phyloP scores from a whole-genome alignment of 805 yeast genomes.

The Myxozyma sirexii region DNA sequence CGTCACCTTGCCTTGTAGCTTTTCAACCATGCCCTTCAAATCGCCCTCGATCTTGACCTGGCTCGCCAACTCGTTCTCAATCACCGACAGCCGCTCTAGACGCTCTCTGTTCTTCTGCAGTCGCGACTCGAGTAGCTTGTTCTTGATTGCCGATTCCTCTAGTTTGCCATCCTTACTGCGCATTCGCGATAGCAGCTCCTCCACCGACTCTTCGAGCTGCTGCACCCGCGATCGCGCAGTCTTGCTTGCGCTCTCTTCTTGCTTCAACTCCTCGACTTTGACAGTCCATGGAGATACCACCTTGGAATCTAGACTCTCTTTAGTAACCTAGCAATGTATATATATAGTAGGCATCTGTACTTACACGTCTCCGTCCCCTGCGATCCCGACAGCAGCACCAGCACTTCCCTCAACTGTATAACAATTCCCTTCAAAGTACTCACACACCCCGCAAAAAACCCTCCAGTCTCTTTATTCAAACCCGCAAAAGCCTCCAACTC shows the following conservation, averaged over 20 bases:
- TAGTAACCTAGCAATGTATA: not conserved
- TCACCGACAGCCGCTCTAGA: slow-evolving; percentile 27
- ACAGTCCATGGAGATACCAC: slow-evolving; percentile 36
- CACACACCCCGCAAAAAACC: slow-evolving; percentile 5
- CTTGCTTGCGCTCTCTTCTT: slow-evolving; percentile 17
- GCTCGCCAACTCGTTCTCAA: slow-evolving; percentile 31
- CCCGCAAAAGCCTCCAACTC: not conserved
- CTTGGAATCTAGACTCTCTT: not conserved
- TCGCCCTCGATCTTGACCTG: not conserved
- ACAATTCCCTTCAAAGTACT: not conserved
- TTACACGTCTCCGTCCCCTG: not conserved
- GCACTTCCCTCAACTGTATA: slow-evolving; percentile 1
- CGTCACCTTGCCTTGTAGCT: slow-evolving; percentile 6
- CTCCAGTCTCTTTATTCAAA: not conserved
- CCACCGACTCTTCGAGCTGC: slow-evolving; percentile 31
- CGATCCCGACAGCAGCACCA: not conserved
- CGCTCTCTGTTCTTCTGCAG: slow-evolving; percentile 27
- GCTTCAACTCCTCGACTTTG: slow-evolving; percentile 27
- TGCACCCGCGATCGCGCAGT: slow-evolving; percentile 27
- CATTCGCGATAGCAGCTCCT: slow-evolving; percentile 29
- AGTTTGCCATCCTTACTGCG: slow-evolving; percentile 34
- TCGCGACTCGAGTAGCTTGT: slow-evolving; percentile 33
- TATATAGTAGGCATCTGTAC: not conserved
- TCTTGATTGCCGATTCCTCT: slow-evolving; percentile 38
- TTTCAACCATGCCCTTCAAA: slow-evolving; percentile 7